Percentiles rank a stretch among this genome's conserved stretches.
Evolutionary conservation across 2,329 filamentous ascomycete species (phyloP).

Genomic region (Aureobasidium lini): DNA sequence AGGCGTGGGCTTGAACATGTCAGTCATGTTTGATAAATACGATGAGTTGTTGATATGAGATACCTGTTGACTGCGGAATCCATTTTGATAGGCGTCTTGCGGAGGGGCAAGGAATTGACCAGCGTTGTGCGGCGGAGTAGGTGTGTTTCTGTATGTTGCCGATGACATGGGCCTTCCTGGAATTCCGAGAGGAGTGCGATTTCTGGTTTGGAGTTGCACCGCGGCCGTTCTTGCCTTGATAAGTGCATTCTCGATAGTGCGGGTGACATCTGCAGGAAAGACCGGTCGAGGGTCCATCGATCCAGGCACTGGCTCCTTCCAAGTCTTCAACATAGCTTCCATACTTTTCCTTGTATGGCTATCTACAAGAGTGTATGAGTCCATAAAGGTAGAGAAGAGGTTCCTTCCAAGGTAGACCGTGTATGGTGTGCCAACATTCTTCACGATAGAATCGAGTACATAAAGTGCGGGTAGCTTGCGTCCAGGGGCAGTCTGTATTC

Average conservation of each 20-base stretch:
- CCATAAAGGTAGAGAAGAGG: slow-evolving; percentile 92
- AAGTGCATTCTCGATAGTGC: slow-evolving; percentile 87
- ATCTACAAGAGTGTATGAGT: slow-evolving; percentile 86
- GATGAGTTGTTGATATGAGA: background rate
- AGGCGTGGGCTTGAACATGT: slow-evolving; percentile 11
- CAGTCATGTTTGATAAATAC: background rate
- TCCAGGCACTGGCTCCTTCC: slow-evolving; percentile 93
- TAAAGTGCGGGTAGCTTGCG: slow-evolving; percentile 95
- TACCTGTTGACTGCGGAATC: slow-evolving; percentile 29
- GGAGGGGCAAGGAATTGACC: slow-evolving; percentile 33
- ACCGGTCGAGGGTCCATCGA: slow-evolving; percentile 89
- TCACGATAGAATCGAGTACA: slow-evolving; percentile 95
- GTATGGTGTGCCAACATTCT: slow-evolving; percentile 97
- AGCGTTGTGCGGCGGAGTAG: slow-evolving; percentile 58
- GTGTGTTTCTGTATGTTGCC: slow-evolving; percentile 58
- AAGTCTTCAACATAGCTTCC: slow-evolving; percentile 95
- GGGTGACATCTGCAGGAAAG: slow-evolving; percentile 77
- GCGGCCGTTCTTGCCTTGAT: slow-evolving; percentile 67
- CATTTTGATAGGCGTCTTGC: slow-evolving; percentile 27
- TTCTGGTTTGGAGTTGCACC: slow-evolving; percentile 52
- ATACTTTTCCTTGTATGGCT: slow-evolving; percentile 76
- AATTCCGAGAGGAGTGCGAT: slow-evolving; percentile 43
- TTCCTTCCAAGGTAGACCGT: slow-evolving; percentile 90
- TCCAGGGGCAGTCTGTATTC: slow-evolving; percentile 65
- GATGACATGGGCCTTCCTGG: slow-evolving; percentile 39